Evolutionary conservation across 164 flowering plant species (phyloP), one percentile per base, ranked within the genome.

Genomic region (Magnolia kwangsiensis): DNA sequence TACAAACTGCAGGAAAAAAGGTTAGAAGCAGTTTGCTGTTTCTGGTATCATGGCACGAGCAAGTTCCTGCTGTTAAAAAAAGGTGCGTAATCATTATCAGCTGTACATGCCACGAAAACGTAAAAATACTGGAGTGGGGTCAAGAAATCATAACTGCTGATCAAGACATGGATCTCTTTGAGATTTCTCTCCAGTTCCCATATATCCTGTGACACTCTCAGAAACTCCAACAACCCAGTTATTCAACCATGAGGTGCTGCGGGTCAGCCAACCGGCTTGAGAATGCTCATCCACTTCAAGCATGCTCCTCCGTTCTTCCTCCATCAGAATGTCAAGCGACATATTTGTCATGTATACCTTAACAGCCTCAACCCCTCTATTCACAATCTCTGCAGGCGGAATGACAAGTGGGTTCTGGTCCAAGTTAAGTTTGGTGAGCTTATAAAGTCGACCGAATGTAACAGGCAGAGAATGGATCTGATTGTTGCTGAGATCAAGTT

Each of bases 401-500:
- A 88, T 79, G 13, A 79, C 85, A 20, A 96, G 75, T n/a, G 99
- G 98, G 82, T 96, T 96, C 74, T 89, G 87, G 11, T 92, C 98
- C 84, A 96, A 51, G 75, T 94, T 94, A 67, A 96, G 97, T 78
- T 91, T 90, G 61, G 78, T 83, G 72, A 96, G 78, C 29, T 84
- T 92, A 71, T 87, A 89, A 29, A 96, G 91, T 71, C 91, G 86
- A 19, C 98, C 92, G 84, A 96, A 94, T 51, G 93, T 81, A 77
- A 84, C 86, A 0, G 99, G 99, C 65, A 96, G 91, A 65, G 90
- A 89, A 79, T 84, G 89, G 74, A 94, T 90, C 82, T 94, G 98
- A 81, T 94, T 91, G 89, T 94, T 94, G 84, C 94, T 88, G 75
- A 96, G 86, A 79, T 96, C 94, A 72, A 96, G 92, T 70, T 92